Conservation (phyloP, 2,329 filamentous ascomycete genomes). For the Penicillium hesseltinei region DNA sequence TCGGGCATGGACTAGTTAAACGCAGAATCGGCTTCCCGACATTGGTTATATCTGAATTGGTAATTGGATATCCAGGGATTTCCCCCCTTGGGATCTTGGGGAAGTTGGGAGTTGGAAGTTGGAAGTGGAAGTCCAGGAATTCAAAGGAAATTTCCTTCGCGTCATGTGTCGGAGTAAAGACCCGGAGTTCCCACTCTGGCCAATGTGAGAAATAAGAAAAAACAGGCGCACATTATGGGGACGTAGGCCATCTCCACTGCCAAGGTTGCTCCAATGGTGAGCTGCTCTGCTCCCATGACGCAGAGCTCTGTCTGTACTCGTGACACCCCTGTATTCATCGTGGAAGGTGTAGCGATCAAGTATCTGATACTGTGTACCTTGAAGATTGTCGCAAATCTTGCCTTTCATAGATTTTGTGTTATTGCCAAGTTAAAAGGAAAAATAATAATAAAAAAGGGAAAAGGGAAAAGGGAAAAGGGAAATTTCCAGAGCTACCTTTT, state of each 20-base stretch:
- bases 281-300: slow-evolving; percentile 19
- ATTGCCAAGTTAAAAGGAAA: neutral
- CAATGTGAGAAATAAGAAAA: no score
- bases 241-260: slow-evolving; percentile 17
- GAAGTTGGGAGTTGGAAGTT: no score
- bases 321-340: slow-evolving; percentile 8
- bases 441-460: neutral
- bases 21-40: no score
- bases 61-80: no score
- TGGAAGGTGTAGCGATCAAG: slow-evolving; percentile 24
- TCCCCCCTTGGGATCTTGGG: no score
- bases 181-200: slow-evolving; percentile 7
- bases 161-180: slow-evolving; percentile 31
- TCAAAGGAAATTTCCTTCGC: slow-evolving; percentile 26
- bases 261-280: slow-evolving; percentile 23
- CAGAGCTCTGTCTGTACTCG: slow-evolving; percentile 3
- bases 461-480: neutral
- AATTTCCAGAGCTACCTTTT: neutral
- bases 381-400: slow-evolving; percentile 10
- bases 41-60: no score
- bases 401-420: slow-evolving; percentile 2
- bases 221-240: neutral
- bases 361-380: slow-evolving; percentile 1
- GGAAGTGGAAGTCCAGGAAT: no score
- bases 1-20: no score